Conservation (phyloP, 73 alveolate genomes). For the Paramecium sonneborni region DNA sequence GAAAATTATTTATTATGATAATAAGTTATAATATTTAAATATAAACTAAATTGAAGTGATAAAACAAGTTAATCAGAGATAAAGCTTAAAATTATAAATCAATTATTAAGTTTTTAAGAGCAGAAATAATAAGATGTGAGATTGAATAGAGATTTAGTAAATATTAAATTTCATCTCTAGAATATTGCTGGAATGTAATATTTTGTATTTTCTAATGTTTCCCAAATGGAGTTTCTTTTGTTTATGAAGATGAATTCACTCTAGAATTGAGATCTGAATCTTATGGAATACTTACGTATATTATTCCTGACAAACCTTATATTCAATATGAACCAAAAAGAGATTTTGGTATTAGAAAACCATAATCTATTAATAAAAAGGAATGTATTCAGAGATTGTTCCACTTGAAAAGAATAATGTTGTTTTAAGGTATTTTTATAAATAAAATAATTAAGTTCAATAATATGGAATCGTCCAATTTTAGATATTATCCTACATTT, state of each 20-base stretch:
- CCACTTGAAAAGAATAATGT: background rate
- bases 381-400: background rate
- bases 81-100: background rate
- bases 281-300: background rate
- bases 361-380: background rate
- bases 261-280: conserved; percentile 3
- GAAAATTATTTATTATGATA: background rate
- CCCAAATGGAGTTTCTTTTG: background rate
- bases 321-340: conserved; percentile 17
- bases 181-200: background rate
- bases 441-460: background rate
- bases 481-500: background rate
- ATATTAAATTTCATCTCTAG: background rate
- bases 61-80: conserved; percentile 13
- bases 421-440: background rate
- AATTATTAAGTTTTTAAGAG: conserved; percentile 52
- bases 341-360: background rate
- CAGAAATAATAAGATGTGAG: conserved; percentile 5
- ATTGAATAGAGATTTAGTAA: conserved; percentile 34
- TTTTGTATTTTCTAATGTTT: background rate
- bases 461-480: background rate
- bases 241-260: background rate
- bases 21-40: background rate
- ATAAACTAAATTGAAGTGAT: conserved; percentile 22
- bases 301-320: background rate